phyloP scores from a whole-genome alignment of 192 early-diverging fungal genomes.

The Helicostylum pulchrum region DNA sequence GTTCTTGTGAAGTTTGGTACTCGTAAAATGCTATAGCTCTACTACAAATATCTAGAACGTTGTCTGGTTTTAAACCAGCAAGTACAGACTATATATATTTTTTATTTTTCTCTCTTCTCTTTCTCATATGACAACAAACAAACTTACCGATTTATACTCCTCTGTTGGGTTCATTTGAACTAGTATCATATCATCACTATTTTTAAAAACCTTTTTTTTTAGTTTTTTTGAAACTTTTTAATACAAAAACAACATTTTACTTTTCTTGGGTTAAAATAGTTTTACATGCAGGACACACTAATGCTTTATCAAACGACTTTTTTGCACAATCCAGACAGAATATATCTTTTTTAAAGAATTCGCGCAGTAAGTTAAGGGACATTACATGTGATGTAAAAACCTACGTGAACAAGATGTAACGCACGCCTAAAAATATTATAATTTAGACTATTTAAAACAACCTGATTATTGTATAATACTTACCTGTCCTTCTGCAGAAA shows the following conservation, averaged over 20 bases:
- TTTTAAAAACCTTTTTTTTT: slow-evolving; percentile 1
- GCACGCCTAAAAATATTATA: slow-evolving; percentile 38
- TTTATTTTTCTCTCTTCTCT: background rate
- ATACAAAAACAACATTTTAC: too few species aligned
- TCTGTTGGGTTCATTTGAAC: slow-evolving; percentile 57
- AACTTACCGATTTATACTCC: slow-evolving; percentile 58
- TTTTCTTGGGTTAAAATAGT: slow-evolving; percentile 40
- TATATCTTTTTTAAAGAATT: slow-evolving; percentile 44
- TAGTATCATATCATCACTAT: slow-evolving; percentile 54
- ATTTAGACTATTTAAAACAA: background rate
- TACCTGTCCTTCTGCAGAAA: slow-evolving; percentile 36
- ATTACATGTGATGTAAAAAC: background rate
- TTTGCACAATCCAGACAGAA: slow-evolving; percentile 64
- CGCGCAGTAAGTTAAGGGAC: too few species aligned
- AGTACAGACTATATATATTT: slow-evolving; percentile 46
- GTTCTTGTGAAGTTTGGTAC: slow-evolving; percentile 63
- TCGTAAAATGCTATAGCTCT: slow-evolving; percentile 64
- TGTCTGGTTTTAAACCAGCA: slow-evolving; percentile 60
- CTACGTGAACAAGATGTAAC: slow-evolving; percentile 69
- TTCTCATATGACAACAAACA: background rate
- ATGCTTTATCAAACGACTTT: slow-evolving; percentile 42
- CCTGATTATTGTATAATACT: background rate
- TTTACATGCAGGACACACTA: slow-evolving; percentile 64
- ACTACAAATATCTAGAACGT: slow-evolving; percentile 63
- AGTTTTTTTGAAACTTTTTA: too few species aligned